A percentile compares a stretch with the other conserved stretches of the same genome.
phyloP scores from a whole-genome alignment of 2,329 filamentous ascomycete genomes.

The Botrytis fragariae region DNA sequence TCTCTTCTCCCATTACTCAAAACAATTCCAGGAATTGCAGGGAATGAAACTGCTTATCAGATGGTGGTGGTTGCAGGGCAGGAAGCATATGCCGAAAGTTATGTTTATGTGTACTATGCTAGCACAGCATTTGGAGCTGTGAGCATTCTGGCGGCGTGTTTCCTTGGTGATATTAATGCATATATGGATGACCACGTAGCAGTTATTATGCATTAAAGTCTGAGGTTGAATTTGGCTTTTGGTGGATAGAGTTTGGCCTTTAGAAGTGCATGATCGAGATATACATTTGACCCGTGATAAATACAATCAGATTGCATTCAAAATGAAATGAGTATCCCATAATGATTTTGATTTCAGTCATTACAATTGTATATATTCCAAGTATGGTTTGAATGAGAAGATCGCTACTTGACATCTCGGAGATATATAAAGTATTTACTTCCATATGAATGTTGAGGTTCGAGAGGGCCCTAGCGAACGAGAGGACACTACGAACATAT shows the following conservation, averaged over 20 bases:
- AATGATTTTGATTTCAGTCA: not conserved
- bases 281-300: not conserved
- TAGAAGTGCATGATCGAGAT: not conserved
- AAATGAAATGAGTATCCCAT: not conserved
- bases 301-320: not conserved
- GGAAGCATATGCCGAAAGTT: constrained; percentile 21
- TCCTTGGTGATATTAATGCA: constrained; percentile 55
- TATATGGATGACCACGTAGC: constrained; percentile 41
- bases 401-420: not conserved
- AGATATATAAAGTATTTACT: not conserved
- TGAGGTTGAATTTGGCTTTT: not conserved
- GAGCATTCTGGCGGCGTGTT: constrained; percentile 53
- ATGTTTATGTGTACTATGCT: constrained; percentile 33
- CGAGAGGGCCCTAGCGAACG: not conserved
- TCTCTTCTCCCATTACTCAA: constrained; percentile 42
- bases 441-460: not conserved
- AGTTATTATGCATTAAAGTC: constrained; percentile 15
- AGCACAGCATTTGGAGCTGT: constrained; percentile 60
- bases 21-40: constrained; percentile 42
- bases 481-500: not conserved
- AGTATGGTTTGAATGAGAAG: not conserved
- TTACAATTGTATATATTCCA: not conserved
- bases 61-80: constrained; percentile 53
- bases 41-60: constrained; percentile 48
- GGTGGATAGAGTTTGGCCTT: not conserved